Evolutionary conservation across 768 basidiomycete genomes (phyloP).

Genomic region (Porphyrellus cyaneotinctus): DNA sequence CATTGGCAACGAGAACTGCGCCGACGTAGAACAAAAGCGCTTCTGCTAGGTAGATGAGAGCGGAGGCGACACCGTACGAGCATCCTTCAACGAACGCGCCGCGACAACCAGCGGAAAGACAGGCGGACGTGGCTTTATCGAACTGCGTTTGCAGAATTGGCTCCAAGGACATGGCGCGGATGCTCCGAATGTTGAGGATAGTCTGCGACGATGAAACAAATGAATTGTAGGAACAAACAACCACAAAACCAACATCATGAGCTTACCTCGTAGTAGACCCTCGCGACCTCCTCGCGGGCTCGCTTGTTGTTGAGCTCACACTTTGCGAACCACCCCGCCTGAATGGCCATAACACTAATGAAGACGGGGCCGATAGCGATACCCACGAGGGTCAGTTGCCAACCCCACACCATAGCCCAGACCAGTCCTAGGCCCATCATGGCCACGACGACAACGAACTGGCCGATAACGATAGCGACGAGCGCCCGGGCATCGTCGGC

Average conservation of each 20-base stretch:
- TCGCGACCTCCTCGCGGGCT: constrained; percentile 80
- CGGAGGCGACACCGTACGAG: constrained; percentile 74
- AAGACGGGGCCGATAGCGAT: constrained; percentile 86
- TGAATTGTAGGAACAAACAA: background rate
- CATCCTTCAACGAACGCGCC: constrained; percentile 89
- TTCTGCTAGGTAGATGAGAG: constrained; percentile 85
- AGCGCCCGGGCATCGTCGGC: constrained; percentile 82
- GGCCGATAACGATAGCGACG: constrained; percentile 66
- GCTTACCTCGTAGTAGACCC: constrained; percentile 79
- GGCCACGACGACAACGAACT: constrained; percentile 64
- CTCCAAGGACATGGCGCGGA: constrained; percentile 85
- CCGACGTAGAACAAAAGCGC: constrained; percentile 91
- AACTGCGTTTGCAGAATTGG: constrained; percentile 66
- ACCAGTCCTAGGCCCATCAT: constrained; percentile 83
- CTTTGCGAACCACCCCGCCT: constrained; percentile 64
- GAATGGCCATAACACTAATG: constrained; percentile 65
- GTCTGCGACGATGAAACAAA: constrained; percentile 38
- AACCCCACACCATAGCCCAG: constrained; percentile 86
- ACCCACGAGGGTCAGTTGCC: constrained; percentile 91
- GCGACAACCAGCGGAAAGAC: constrained; percentile 62
- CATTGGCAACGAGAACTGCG: constrained; percentile 75
- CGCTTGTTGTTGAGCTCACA: constrained; percentile 80
- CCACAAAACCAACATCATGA: background rate
- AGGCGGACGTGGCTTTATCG: constrained; percentile 53
- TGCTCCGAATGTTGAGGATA: constrained; percentile 79